Percentiles rank a stretch among this genome's conserved stretches.
Evolutionary conservation across 228 moss, liverwort and hornwort genomes (phyloP).

Genomic region (Sphagnum fallax): DNA sequence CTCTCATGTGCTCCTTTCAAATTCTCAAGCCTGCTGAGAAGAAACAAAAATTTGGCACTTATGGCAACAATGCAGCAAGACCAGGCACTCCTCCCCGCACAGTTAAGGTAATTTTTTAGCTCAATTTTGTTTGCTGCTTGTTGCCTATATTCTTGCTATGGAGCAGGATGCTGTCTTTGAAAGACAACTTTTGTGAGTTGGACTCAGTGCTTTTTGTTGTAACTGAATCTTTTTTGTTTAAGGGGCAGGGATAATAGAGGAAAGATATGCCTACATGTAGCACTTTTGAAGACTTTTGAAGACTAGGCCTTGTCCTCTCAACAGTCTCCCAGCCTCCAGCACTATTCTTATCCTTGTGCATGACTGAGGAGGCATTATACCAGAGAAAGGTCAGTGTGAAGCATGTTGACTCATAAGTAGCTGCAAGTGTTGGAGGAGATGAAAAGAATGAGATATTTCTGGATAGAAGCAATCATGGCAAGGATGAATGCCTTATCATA

Average conservation of each 20-base stretch:
- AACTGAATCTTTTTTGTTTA: not conserved
- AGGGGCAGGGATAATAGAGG: not conserved
- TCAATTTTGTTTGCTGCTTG: not conserved
- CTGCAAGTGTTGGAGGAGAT: not conserved
- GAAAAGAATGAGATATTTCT: not conserved
- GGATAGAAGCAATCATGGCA: not conserved
- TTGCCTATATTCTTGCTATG: not conserved
- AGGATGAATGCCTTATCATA: not conserved
- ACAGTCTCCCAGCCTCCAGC: too few relatives aligned
- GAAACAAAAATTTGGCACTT: conserved; percentile 31
- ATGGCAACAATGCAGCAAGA: conserved; percentile 37
- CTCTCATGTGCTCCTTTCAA: conserved; percentile 58
- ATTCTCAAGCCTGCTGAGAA: conserved; percentile 42
- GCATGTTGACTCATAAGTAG: not conserved
- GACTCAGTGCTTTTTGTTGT: not conserved
- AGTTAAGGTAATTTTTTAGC: conserved; percentile 26
- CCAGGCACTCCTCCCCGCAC: conserved; percentile 37
- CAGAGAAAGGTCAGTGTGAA: not conserved
- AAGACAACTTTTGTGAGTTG: not conserved
- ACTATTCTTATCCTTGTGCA: too few relatives aligned
- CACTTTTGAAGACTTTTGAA: too few relatives aligned
- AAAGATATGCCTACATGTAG: too few relatives aligned
- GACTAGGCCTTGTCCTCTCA: too few relatives aligned
- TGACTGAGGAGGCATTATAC: too few relatives aligned
- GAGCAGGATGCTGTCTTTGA: not conserved